A percentile compares a stretch with the other conserved stretches of the same genome.
phyloP scores from a whole-genome alignment of 257 asterid species.

The Primulina eburnea region DNA sequence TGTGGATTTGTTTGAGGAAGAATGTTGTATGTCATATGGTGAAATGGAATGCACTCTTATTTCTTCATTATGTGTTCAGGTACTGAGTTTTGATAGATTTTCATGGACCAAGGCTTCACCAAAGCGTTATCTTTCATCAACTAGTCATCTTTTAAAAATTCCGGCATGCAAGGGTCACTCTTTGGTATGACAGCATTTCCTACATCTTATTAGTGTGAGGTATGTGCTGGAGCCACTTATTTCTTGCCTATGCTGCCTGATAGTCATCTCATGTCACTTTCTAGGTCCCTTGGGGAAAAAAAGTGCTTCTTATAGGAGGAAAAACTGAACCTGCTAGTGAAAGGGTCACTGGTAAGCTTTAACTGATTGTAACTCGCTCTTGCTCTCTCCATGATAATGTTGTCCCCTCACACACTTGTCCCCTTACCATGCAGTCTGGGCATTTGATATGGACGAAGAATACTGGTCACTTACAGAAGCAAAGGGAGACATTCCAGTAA shows the following conservation, averaged over 20 bases:
- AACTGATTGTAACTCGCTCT: slow-evolving; percentile 18
- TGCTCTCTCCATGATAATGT: slow-evolving; percentile 13
- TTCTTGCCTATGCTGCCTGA: slow-evolving; percentile 15
- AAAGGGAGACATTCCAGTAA: slow-evolving; percentile 95
- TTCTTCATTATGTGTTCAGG: slow-evolving; percentile 42
- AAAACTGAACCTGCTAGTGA: slow-evolving; percentile 84
- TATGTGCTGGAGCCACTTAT: slow-evolving; percentile 7
- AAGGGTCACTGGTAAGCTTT: slow-evolving; percentile 65
- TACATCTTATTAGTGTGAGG: neutral
- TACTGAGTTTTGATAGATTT: slow-evolving; percentile 73
- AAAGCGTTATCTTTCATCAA: slow-evolving; percentile 86
- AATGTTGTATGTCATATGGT: slow-evolving; percentile 9
- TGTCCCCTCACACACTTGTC: slow-evolving; percentile 20
- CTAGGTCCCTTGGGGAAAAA: slow-evolving; percentile 96
- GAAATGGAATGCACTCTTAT: slow-evolving; percentile 18
- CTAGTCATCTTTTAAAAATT: slow-evolving; percentile 79
- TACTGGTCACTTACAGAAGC: slow-evolving; percentile 92
- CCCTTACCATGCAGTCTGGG: slow-evolving; percentile 65
- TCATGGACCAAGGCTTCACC: slow-evolving; percentile 86
- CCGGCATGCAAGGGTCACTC: slow-evolving; percentile 99
- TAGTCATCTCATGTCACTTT: slow-evolving; percentile 20
- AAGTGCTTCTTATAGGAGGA: slow-evolving; percentile 92
- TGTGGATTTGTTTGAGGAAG: slow-evolving; percentile 10
- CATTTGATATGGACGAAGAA: slow-evolving; percentile 92
- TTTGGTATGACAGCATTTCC: slow-evolving; percentile 53